phyloP scores from a whole-genome alignment of 1,139 yeast genomes.

The Saccharomyces hybrid region DNA sequence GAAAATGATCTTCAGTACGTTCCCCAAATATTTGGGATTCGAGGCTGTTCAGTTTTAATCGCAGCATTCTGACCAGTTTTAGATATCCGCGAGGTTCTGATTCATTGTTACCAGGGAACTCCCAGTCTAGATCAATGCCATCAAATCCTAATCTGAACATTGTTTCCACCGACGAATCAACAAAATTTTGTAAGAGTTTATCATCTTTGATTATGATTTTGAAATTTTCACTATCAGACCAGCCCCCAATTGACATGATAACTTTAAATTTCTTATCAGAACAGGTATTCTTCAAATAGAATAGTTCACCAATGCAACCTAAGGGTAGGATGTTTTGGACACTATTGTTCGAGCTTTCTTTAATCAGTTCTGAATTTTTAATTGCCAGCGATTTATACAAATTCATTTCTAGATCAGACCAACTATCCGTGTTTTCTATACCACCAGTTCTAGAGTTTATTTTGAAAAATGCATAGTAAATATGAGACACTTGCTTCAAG shows the following conservation, averaged over 20 bases:
- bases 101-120: constrained; percentile 50
- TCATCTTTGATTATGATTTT: constrained; percentile 38
- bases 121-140: constrained; percentile 95
- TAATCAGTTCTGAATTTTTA: constrained; percentile 1
- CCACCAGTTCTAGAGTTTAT: constrained; percentile 49
- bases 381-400: constrained; percentile 21
- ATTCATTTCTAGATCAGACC: constrained; percentile 57
- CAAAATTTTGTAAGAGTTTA: constrained; percentile 40
- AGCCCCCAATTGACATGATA: constrained; percentile 80
- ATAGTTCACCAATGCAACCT: constrained; percentile 55
- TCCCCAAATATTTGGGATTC: constrained; percentile 28
- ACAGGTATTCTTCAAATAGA: constrained; percentile 36
- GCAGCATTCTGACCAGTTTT: constrained; percentile 38
- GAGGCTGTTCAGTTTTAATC: constrained; percentile 36
- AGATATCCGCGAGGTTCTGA: constrained; percentile 43
- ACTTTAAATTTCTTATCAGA: constrained; percentile 46
- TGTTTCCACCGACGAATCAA: constrained; percentile 40
- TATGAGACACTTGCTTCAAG: constrained; percentile 46
- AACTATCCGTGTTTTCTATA: constrained; percentile 49
- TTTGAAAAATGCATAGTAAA: constrained; percentile 70
- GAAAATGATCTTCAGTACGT: constrained; percentile 31
- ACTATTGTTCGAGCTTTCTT: neutral
- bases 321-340: constrained; percentile 14
- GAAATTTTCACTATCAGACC: constrained; percentile 58
- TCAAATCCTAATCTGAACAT: constrained; percentile 61